Base-by-base conservation (phyloP, 805 yeast species). In the Metschnikowia continentalis region DNA sequence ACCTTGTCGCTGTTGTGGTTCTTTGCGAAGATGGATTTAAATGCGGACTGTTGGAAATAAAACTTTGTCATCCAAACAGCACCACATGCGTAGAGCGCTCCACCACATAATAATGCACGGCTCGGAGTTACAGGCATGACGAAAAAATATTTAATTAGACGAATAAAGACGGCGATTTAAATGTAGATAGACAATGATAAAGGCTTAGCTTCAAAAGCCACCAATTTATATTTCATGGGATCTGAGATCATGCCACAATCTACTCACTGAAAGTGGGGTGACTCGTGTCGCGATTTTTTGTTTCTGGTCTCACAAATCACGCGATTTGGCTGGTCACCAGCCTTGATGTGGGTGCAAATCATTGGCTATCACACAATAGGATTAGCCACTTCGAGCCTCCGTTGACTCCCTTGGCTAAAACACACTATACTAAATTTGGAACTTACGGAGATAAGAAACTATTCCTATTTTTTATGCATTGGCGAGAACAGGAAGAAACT, bases 401-500 rank as follows among this genome's bases (percentile, higher is more conserved):
- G 11, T 26, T 26, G 30, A 26, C 11, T 26, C 11, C 10, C 11
- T 26, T 26, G 30, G 30, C 11, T 8, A 26, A 26, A 26, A 11
- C 3, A 26, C 5, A 26, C 30, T 8, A 26, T 26, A 10, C 11
- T 26, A 1, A 3, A 2, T 26, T 26, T 4, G 30, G 11, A 1
- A 8, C 30, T 8, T 8, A 2, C 30, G 5, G 30, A 26, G 1
- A 2, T 26, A 4, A 8, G 30, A 8, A 1, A 10, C 11, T 10
- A 3, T 4, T 26, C 5, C 5, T 6, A 13, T 15, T 22, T 40
- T 3, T 15, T 14, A 32, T 33, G 32, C 17, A n/a, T 11, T 67
- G 5, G 66, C 67, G 35, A 86, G 67, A 2, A 86, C 78, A 1
- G 94, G 94, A 40, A 87, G 63, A 60, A 87, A 86, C 62, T 88